Base-by-base conservation (phyloP, 345 rosid genomes). In the Geranium rotundifolium region DNA sequence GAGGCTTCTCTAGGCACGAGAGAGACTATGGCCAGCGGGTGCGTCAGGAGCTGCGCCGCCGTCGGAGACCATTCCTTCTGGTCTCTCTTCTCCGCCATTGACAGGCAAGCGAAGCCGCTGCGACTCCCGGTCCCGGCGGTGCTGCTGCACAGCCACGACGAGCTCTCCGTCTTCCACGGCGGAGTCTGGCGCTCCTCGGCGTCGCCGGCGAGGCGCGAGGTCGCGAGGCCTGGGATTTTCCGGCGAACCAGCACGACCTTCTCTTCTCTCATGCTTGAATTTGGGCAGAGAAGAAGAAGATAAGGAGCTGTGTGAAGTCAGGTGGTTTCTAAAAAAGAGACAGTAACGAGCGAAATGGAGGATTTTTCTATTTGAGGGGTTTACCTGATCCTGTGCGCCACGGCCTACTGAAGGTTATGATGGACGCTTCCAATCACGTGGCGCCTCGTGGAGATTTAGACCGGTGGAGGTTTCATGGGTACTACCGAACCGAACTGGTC, bases 21-120 rank as follows among this genome's bases (percentile, higher is more conserved):
- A 72, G 90, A 83, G 19, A 90, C 76, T 3, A 75, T 61, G 55
- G 96, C 90, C 61, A 92, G 70, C 18, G 99, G 99, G 64, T 88
- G 87, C 7, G 74, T 83, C 73, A 78, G 58, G 27, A 90, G 86
- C 83, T 86, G 99, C 64, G 80, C 69, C 2, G 73, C 12, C 37
- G 74, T 72, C n/a, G 97, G 96, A 39, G 83, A 76, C 74, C 77
- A 79, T 17, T 75, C 89, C 56, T 69, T 63, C 56, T 54, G 72
- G 23, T 77, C 80, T 63, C 74, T 67, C 78, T 80, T 86, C 64
- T 81, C 88, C 23, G 75, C 87, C 74, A 86, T 30, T 37, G 95
- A 76, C 62, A 87, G 66, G 58, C 85, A 80, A 0, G 95, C 91
- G 70, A 92, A 92, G 67, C 65, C 69, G 46, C 65, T 71, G 17